phyloP scores from a whole-genome alignment of 1,284 basidiomycete genomes.

The Ceratobasidium sp. region DNA sequence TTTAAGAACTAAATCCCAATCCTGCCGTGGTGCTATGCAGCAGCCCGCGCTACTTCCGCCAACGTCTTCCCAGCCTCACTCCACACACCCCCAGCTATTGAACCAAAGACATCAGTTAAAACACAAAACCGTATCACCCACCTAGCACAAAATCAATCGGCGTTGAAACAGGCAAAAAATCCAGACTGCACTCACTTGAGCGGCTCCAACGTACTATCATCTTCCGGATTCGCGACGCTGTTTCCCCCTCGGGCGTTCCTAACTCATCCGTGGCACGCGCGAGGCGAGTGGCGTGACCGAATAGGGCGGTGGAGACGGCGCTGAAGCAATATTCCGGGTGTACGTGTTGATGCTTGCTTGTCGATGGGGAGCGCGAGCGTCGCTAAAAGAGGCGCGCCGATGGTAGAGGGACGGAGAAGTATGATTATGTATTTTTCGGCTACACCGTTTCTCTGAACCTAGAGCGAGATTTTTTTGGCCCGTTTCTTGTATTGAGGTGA shows the following conservation, averaged over 20 bases:
- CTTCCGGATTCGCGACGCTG: neutral
- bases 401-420: neutral
- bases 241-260: neutral
- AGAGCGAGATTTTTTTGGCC: conserved; percentile 31
- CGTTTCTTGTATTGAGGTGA: neutral
- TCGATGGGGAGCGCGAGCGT: neutral
- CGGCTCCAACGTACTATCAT: conserved; percentile 1
- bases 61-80: conserved; percentile 63
- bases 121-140: conserved; percentile 64
- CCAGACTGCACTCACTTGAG: conserved; percentile 12
- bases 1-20: conserved; percentile 64
- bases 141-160: neutral
- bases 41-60: conserved; percentile 60
- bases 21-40: conserved; percentile 64
- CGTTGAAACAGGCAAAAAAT: neutral
- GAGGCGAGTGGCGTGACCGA: neutral
- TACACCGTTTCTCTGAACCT: neutral
- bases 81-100: conserved; percentile 68
- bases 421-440: neutral
- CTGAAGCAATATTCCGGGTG: conserved; percentile 23
- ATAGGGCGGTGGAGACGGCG: neutral
- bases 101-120: conserved; percentile 72
- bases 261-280: neutral
- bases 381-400: conserved; percentile 18
- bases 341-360: neutral